A percentile compares a stretch with the other conserved stretches of the same genome.
These are phyloP conservation scores for Volvariella volvacea DNA, from an alignment of 1,284 basidiomycete species.

Conservation along the genomic window DNA sequence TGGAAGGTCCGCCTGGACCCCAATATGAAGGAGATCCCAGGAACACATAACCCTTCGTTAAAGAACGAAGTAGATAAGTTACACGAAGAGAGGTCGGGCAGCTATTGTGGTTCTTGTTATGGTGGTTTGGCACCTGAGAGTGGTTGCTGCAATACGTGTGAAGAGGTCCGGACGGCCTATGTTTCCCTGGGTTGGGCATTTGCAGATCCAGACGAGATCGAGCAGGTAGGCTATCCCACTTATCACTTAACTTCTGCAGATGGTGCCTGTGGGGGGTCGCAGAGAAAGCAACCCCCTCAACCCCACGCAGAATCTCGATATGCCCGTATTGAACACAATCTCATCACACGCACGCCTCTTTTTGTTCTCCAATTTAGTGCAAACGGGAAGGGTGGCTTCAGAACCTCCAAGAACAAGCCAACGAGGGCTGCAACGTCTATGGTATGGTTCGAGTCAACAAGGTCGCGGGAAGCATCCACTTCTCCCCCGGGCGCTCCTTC, in stretches of 20 bases:
- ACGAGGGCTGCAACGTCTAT: constrained; percentile 91
- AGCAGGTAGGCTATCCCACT: constrained; percentile 59
- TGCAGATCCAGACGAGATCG: constrained; percentile 82
- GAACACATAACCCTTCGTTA: constrained; percentile 55
- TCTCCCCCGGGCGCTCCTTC: constrained; percentile 91
- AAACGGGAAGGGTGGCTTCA: constrained; percentile 93
- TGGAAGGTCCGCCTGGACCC: constrained; percentile 74
- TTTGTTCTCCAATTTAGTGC: constrained; percentile 49
- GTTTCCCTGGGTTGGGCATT: constrained; percentile 94
- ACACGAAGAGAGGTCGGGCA: constrained; percentile 52
- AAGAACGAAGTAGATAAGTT: constrained; percentile 83
- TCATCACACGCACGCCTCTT: constrained; percentile 2
- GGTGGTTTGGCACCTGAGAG: constrained; percentile 77
- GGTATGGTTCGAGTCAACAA: constrained; percentile 96
- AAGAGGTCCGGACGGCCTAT: constrained; percentile 91
- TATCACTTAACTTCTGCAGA: background rate
- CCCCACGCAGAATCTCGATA: no score
- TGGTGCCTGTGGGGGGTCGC: background rate
- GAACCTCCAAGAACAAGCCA: constrained; percentile 85
- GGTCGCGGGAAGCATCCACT: constrained; percentile 87
- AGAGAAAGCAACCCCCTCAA: no score
- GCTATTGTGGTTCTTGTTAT: constrained; percentile 97
- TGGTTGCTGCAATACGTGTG: constrained; percentile 96
- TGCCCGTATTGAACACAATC: no score
- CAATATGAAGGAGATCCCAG: constrained; percentile 54